Conservation (phyloP, 2,329 filamentous ascomycete species). For the Nothophaeocryptopus gaeumannii region DNA sequence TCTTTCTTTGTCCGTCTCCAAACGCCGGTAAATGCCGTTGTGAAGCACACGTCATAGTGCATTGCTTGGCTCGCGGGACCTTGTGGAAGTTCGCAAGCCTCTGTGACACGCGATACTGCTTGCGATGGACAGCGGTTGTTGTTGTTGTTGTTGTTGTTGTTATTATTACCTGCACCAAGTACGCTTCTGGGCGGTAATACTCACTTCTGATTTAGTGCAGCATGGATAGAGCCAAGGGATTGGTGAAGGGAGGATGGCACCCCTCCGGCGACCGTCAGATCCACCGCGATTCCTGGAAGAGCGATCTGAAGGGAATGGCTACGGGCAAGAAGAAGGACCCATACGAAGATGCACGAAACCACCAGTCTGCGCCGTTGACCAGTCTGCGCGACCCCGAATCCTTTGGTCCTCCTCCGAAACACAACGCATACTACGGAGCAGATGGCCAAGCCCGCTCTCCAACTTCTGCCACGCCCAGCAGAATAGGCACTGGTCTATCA, state of each 20-base stretch:
- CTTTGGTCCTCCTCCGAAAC: constrained; percentile 79
- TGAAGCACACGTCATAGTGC: too few relatives aligned
- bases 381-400: constrained; percentile 67
- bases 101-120: too few relatives aligned
- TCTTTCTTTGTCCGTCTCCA: too few relatives aligned
- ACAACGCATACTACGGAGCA: constrained; percentile 49
- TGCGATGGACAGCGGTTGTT: too few relatives aligned
- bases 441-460: constrained; percentile 33
- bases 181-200: too few relatives aligned
- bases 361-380: constrained; percentile 62
- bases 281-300: constrained; percentile 56
- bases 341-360: constrained; percentile 45
- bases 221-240: constrained; percentile 28
- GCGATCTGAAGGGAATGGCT: constrained; percentile 38
- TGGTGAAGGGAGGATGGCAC: constrained; percentile 51
- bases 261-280: constrained; percentile 46
- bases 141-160: too few relatives aligned
- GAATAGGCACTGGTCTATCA: constrained; percentile 36
- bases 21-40: too few relatives aligned
- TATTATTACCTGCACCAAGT: too few relatives aligned
- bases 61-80: too few relatives aligned
- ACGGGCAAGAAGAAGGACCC: constrained; percentile 47
- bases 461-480: constrained; percentile 3
- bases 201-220: too few relatives aligned
- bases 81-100: too few relatives aligned